A percentile compares a stretch with the other conserved stretches of the same genome.
Conservation (phyloP, 208 protist species). For the Wallacemonas sp. region DNA sequence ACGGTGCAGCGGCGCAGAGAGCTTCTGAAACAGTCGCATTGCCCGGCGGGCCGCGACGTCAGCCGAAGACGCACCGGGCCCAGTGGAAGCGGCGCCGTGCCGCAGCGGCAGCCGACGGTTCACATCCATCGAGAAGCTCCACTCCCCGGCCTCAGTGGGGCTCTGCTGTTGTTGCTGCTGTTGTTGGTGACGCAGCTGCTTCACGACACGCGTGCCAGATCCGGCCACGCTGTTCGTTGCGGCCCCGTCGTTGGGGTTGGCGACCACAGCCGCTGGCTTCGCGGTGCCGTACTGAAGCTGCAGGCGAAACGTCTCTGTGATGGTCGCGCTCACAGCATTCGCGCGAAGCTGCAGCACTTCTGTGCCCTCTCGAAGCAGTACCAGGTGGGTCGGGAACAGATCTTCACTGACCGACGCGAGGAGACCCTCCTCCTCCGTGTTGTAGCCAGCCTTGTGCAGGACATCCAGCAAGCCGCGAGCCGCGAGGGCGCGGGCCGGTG, state of each 20-base stretch:
- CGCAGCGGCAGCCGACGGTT: not conserved
- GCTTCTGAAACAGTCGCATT: not conserved
- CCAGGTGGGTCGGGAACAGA: conserved; percentile 69
- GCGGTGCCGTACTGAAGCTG: conserved; percentile 9
- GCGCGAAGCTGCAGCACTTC: conserved; percentile 43
- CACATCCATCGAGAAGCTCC: conserved; percentile 4
- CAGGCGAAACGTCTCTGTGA: not conserved
- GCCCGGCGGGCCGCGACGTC: not conserved
- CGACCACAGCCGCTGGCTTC: not conserved
- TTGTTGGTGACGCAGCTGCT: conserved; percentile 26
- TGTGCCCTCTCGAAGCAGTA: conserved; percentile 39
- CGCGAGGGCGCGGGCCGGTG: not conserved
- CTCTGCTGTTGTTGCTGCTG: conserved; percentile 1
- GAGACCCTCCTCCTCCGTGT: conserved; percentile 32
- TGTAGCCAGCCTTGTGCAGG: conserved; percentile 8
- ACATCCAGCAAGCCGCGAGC: not conserved
- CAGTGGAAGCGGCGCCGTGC: not conserved
- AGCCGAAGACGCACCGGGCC: not conserved
- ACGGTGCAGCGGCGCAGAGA: conserved; percentile 4
- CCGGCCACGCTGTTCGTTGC: conserved; percentile 17
- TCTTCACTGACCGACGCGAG: conserved; percentile 63
- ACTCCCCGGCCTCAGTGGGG: not conserved
- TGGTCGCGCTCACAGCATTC: conserved; percentile 18
- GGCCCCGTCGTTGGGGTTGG: conserved; percentile 2
- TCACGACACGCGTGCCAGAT: conserved; percentile 24